Evolutionary conservation across 306 rosid species (phyloP), one percentile per base, ranked within the genome.

Genomic region (Lithocarpus polystachyus): DNA sequence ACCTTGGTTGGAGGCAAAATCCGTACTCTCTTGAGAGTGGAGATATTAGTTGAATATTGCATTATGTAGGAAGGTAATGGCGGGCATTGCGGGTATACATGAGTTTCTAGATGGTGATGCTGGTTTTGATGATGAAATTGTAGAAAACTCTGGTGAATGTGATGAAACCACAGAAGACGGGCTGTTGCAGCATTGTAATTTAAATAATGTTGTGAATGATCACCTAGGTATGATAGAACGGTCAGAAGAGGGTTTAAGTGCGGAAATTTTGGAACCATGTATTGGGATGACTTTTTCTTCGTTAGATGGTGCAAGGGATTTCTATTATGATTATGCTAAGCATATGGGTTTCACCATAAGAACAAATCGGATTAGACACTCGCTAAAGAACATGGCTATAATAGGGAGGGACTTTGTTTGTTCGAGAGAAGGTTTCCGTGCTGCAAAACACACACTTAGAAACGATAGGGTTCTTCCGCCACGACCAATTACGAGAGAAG

Each of bases 301-400:
- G 24, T 55, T 77, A 10, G 67, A 77, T 67, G 65, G 53, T 77
- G 80, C 80, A 51, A 52, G 80, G 26, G 74, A 77, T 77, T 77
- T 77, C 80, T 77, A 77, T 67, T 77, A 68, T 68, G 80, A 77
- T 20, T 77, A 77, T 77, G 80, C 80, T 33, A 77, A 77, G 80
- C 64, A 12, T 15, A 54, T 35, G 9, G 80, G 80, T 67, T 77
- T 77, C 54, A 67, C 80, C 28, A 77, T 77, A 52, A 59, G 80
- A 67, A 77, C 80, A 19, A 77, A 77, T 77, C 53, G 74, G 43
- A 77, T 77, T 31, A 60, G 80, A 65, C 80, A 77, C 43, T 77
- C 80, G 0, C 57, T 77, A 67, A 77, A 67, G 74, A 77, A 77
- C 80, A 77, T 22, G 40, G 74, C 80, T 14, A 77, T 77, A 67